Conservation (phyloP, 2,329 filamentous ascomycete species). For the Botrytis byssoidea region DNA sequence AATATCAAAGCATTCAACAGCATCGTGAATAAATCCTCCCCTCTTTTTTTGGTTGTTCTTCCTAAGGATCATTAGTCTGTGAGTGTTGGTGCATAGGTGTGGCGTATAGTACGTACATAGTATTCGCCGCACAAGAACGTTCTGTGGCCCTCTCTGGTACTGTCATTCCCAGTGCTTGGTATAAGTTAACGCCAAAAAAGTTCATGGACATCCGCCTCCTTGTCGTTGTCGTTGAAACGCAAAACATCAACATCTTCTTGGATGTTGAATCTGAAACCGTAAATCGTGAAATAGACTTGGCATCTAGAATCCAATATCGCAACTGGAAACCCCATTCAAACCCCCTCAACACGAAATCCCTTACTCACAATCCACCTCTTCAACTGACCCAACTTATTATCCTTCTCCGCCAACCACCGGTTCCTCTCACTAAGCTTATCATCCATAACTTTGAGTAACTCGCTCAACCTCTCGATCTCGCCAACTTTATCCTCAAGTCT, state of each 20-base stretch:
- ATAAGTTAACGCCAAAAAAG: rapidly evolving
- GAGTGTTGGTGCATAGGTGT: neutral
- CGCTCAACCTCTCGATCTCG: neutral
- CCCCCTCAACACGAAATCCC: constrained; percentile 9
- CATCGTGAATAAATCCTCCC: neutral
- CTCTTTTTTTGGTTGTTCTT: neutral
- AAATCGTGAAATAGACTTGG: neutral
- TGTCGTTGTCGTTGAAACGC: neutral
- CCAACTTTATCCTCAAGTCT: neutral
- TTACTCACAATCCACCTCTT: constrained; percentile 1
- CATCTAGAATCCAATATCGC: neutral
- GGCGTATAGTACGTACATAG: neutral
- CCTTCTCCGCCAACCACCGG: neutral
- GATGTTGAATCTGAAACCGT: neutral
- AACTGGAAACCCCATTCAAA: neutral
- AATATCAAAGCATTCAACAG: neutral
- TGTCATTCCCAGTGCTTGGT: neutral
- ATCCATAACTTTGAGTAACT: neutral
- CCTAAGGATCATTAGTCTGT: neutral
- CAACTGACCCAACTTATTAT: constrained; percentile 1
- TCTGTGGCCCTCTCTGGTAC: neutral
- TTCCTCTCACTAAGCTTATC: neutral
- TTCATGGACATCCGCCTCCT: neutral
- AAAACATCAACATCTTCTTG: neutral
- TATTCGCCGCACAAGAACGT: neutral